phyloP scores from a whole-genome alignment of 768 basidiomycete species.

The Boletus edulis region DNA sequence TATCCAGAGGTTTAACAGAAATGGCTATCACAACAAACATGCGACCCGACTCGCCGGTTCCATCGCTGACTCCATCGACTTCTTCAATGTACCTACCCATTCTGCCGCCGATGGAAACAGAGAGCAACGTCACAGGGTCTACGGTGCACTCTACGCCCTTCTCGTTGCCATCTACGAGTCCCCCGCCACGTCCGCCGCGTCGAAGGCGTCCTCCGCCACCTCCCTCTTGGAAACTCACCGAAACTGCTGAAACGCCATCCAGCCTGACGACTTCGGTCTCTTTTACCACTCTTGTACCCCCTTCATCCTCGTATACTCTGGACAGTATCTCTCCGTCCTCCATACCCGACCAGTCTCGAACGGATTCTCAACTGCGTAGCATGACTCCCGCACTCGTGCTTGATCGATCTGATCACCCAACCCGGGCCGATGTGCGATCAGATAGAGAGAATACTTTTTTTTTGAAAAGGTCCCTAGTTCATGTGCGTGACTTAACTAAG shows the following conservation, averaged over 20 bases:
- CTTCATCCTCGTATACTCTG: slow-evolving; percentile 15
- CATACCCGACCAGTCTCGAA: not conserved
- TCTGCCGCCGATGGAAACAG: slow-evolving; percentile 34
- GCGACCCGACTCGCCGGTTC: slow-evolving; percentile 1
- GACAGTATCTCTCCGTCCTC: not conserved
- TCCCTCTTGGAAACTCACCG: not conserved
- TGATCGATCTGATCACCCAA: not conserved
- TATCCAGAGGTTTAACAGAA: slow-evolving; percentile 9
- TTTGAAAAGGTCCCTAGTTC: not conserved
- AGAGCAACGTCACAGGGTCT: slow-evolving; percentile 17
- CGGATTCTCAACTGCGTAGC: not conserved
- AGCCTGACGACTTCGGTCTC: not conserved
- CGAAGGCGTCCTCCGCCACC: slow-evolving; percentile 19
- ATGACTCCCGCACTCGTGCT: not conserved
- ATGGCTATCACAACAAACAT: slow-evolving; percentile 23
- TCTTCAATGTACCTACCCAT: slow-evolving; percentile 51
- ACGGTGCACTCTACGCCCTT: not conserved
- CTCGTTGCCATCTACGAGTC: not conserved
- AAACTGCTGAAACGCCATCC: not conserved
- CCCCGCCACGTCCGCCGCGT: slow-evolving; percentile 16
- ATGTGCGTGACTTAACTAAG: slow-evolving; percentile 1
- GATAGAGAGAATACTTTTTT: not conserved
- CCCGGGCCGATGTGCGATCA: not conserved
- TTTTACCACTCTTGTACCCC: slow-evolving; percentile 3
- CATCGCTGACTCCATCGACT: slow-evolving; percentile 41